Evolutionary conservation across 768 basidiomycete genomes (phyloP).

Genomic region (Daedaleopsis sinensis): DNA sequence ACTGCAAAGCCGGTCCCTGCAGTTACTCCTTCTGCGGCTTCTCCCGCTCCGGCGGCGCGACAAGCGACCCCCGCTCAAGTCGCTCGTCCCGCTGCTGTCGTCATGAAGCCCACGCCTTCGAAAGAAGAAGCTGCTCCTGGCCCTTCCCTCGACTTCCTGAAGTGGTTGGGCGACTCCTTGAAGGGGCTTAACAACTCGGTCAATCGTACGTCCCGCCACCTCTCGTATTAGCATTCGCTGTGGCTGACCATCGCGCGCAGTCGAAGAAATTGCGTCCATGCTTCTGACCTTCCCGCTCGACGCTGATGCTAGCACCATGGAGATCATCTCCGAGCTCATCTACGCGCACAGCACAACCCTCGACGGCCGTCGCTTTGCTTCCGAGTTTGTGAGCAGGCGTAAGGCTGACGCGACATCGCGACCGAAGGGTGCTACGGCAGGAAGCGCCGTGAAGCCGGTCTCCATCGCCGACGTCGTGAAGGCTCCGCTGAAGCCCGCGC

Average conservation of each 20-base stretch:
- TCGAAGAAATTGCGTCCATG: constrained; percentile 97
- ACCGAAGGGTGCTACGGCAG: constrained; percentile 44
- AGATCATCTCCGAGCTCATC: constrained; percentile 94
- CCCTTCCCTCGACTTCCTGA: constrained; percentile 89
- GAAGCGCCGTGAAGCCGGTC: constrained; percentile 51
- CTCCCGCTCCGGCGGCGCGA: constrained; percentile 32
- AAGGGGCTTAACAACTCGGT: constrained; percentile 75
- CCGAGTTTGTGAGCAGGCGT: constrained; percentile 86
- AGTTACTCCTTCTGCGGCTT: constrained; percentile 25
- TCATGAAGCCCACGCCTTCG: constrained; percentile 30
- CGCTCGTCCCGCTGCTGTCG: constrained; percentile 36
- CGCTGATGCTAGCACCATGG: constrained; percentile 76
- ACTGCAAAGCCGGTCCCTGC: constrained; percentile 36
- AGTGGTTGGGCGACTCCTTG: constrained; percentile 86
- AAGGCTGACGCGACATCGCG: constrained; percentile 74
- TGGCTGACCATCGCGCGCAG: constrained; percentile 42
- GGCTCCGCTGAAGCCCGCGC: constrained; percentile 73
- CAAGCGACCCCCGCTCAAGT: constrained; percentile 38
- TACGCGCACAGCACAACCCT: constrained; percentile 94
- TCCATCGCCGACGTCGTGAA: constrained; percentile 93
- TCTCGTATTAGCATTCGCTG: constrained; percentile 2
- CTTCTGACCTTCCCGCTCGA: constrained; percentile 93
- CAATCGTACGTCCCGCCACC: constrained; percentile 53
- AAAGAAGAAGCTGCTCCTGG: constrained; percentile 60
- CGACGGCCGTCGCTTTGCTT: constrained; percentile 92